Conservation (phyloP, 257 asterid genomes). For the Solanum rostratum region DNA sequence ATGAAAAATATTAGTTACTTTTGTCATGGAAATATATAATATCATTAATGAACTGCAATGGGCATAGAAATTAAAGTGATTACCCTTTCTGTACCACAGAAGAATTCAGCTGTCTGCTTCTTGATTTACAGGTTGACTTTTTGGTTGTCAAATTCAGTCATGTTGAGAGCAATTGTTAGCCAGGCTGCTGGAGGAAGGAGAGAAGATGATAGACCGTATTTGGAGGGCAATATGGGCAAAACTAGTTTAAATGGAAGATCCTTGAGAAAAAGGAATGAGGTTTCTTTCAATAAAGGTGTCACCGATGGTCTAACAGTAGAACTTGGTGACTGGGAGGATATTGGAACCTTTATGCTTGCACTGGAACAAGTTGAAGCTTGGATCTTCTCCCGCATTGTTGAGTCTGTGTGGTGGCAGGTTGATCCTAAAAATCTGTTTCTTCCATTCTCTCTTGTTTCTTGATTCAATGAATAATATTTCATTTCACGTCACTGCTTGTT, state of each 20-base stretch:
- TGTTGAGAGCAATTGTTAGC: slow-evolving; percentile 77
- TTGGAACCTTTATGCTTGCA: slow-evolving; percentile 49
- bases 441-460: not conserved
- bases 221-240: slow-evolving; percentile 3
- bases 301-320: slow-evolving; percentile 28
- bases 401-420: slow-evolving; percentile 99
- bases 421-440: not conserved
- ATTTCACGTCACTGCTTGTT: not conserved
- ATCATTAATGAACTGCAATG: not conserved
- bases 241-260: slow-evolving; percentile 4
- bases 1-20: not conserved
- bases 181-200: slow-evolving; percentile 51
- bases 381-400: slow-evolving; percentile 77
- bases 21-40: not conserved
- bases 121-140: slow-evolving; percentile 66
- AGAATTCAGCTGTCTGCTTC: not conserved
- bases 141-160: slow-evolving; percentile 84
- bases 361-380: slow-evolving; percentile 83
- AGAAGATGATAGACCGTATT: slow-evolving; percentile 6
- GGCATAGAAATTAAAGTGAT: not conserved
- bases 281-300: not conserved
- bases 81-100: not conserved
- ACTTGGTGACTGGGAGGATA: slow-evolving; percentile 56
- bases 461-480: not conserved
- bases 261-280: slow-evolving; percentile 1